These are phyloP conservation scores for Phytopythium aichiense DNA, from an alignment of 352 stramenopile genomes.

Conservation along the genomic window DNA sequence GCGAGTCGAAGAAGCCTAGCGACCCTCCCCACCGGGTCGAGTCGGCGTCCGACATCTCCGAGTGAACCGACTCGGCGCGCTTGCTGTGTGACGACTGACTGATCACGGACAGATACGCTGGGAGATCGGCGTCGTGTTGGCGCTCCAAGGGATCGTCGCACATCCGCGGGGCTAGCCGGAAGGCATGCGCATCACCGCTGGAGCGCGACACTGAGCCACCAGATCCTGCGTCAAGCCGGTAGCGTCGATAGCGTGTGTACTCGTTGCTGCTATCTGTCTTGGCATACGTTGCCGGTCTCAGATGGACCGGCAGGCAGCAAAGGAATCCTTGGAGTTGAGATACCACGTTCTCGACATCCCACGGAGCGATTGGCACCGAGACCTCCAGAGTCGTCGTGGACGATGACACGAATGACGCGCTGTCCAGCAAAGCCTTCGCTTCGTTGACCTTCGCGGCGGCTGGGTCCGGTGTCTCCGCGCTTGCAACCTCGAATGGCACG, in stretches of 20 bases:
- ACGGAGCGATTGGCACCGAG: slow-evolving; percentile 40
- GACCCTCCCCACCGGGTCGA: slow-evolving; percentile 3
- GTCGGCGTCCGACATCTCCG: slow-evolving; percentile 66
- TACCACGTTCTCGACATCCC: slow-evolving; percentile 58
- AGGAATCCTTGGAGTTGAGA: slow-evolving; percentile 53
- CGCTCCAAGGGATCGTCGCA: not conserved
- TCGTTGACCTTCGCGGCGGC: not conserved
- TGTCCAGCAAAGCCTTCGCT: slow-evolving; percentile 18
- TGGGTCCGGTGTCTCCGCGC: not conserved
- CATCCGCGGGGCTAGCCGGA: slow-evolving; percentile 15
- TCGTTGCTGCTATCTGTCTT: slow-evolving; percentile 24
- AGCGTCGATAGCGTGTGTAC: slow-evolving; percentile 18
- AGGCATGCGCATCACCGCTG: slow-evolving; percentile 1
- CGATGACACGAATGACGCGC: slow-evolving; percentile 37
- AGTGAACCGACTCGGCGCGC: slow-evolving; percentile 64
- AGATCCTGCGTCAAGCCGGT: not conserved
- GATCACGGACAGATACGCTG: not conserved
- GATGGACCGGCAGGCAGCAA: slow-evolving; percentile 42
- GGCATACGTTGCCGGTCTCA: slow-evolving; percentile 42
- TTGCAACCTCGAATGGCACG: not conserved
- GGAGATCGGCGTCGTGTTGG: not conserved
- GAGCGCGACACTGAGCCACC: not conserved
- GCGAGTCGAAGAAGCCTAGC: slow-evolving; percentile 5
- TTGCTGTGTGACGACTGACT: slow-evolving; percentile 6
- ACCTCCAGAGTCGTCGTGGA: slow-evolving; percentile 52